Evolutionary conservation across 345 rosid species (phyloP).

Genomic region (Lumnitzera littorea): DNA sequence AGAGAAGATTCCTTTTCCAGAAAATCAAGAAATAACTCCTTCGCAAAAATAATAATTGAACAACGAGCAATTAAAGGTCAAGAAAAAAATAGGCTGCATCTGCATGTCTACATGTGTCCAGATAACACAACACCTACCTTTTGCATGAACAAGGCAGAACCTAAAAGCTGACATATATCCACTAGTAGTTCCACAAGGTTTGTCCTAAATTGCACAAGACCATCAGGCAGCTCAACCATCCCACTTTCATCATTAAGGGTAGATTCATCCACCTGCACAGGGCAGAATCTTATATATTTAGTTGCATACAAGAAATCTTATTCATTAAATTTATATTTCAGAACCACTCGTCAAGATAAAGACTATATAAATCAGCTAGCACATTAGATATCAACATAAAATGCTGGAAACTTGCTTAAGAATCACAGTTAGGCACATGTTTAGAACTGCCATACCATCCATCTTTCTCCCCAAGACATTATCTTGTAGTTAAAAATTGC

Average conservation of each 20-base stretch:
- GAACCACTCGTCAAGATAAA: neutral
- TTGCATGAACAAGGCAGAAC: slow-evolving; percentile 50
- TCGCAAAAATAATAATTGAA: too few species aligned
- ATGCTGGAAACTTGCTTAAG: too few species aligned
- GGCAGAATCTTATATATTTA: slow-evolving; percentile 4
- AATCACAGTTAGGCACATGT: too few species aligned
- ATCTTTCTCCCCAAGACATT: too few species aligned
- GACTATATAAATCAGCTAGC: too few species aligned
- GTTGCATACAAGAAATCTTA: neutral
- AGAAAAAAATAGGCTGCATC: too few species aligned
- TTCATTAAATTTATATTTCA: neutral
- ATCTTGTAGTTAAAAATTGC: too few species aligned
- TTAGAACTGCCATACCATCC: too few species aligned
- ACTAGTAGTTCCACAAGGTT: slow-evolving; percentile 85
- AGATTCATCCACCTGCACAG: slow-evolving; percentile 76
- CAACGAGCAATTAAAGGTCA: too few species aligned
- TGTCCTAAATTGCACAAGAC: slow-evolving; percentile 72
- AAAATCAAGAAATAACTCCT: too few species aligned
- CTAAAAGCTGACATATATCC: slow-evolving; percentile 82
- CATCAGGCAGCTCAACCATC: slow-evolving; percentile 69
- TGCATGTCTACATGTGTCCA: neutral
- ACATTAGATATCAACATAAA: too few species aligned
- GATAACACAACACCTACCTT: slow-evolving; percentile 45
- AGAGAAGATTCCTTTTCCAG: too few species aligned
- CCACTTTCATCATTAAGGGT: slow-evolving; percentile 50